Percentiles rank a stretch among this genome's conserved stretches.
These are phyloP conservation scores for Xylaria sp. DNA, from an alignment of 2,329 filamentous ascomycete genomes.

Conservation along the genomic window DNA sequence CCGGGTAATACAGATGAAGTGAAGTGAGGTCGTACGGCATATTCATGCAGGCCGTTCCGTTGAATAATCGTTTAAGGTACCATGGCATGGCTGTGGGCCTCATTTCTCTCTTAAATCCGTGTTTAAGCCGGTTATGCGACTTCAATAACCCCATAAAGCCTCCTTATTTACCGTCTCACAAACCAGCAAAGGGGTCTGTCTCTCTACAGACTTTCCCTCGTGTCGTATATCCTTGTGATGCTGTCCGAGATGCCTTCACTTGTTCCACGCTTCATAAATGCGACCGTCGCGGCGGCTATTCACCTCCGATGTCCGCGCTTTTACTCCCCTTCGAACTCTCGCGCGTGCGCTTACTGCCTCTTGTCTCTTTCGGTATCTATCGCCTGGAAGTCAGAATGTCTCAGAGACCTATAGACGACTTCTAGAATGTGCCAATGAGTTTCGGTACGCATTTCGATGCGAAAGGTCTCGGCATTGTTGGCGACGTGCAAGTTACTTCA, in stretches of 20 bases:
- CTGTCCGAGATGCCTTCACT: conserved; percentile 34
- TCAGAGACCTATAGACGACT: conserved; percentile 22
- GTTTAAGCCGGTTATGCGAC: neutral
- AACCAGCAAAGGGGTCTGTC: neutral
- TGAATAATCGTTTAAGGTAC: conserved; percentile 5
- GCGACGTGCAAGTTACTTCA: conserved; percentile 51
- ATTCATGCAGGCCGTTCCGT: neutral
- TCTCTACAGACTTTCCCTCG: conserved; percentile 25
- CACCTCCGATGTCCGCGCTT: conserved; percentile 6
- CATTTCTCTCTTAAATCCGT: neutral
- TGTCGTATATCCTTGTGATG: conserved; percentile 10
- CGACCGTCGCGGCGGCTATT: conserved; percentile 27
- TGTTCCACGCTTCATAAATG: neutral
- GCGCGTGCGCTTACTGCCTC: conserved; percentile 34
- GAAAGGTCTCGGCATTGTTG: conserved; percentile 51
- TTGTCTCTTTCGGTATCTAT: conserved; percentile 29
- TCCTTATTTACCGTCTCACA: neutral
- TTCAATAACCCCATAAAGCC: conserved; percentile 3
- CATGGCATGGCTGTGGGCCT: conserved; percentile 9
- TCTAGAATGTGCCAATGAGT: conserved; percentile 39
- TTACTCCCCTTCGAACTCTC: conserved; percentile 33
- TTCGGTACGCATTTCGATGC: conserved; percentile 42
- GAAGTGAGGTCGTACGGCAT: neutral
- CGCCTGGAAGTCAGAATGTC: neutral
- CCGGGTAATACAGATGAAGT: neutral